A percentile compares a stretch with the other conserved stretches of the same genome.
phyloP scores from a whole-genome alignment of 768 basidiomycete genomes.

The Mrakia frigida region DNA sequence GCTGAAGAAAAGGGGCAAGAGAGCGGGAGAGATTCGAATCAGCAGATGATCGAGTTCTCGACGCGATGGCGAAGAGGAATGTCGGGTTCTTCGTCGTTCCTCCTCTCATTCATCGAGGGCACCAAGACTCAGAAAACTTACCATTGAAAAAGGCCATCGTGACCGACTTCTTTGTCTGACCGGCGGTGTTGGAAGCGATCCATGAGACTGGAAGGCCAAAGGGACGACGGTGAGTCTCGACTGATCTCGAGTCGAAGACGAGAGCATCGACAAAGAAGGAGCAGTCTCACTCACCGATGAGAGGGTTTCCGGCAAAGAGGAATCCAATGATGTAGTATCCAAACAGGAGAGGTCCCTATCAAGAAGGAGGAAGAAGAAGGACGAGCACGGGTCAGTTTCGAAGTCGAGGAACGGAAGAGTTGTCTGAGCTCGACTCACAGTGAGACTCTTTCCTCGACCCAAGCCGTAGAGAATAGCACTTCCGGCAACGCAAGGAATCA shows the following conservation, averaged over 20 bases:
- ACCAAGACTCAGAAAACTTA: background rate
- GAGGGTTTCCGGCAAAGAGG: background rate
- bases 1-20: conserved; percentile 45
- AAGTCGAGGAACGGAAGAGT: background rate
- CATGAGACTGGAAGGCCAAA: conserved; percentile 38
- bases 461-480: background rate
- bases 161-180: background rate
- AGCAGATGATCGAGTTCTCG: conserved; percentile 24
- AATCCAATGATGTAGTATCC: conserved; percentile 41
- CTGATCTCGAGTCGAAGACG: conserved; percentile 44
- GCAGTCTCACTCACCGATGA: background rate
- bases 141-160: background rate
- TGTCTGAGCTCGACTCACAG: background rate
- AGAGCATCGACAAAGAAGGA: background rate
- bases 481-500: conserved; percentile 33
- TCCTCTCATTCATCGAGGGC: too few species aligned
- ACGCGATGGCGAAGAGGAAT: background rate
- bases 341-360: conserved; percentile 46
- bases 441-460: background rate
- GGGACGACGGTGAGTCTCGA: conserved; percentile 35
- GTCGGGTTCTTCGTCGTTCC: too few species aligned
- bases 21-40: conserved; percentile 47
- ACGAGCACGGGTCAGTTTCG: background rate
- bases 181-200: conserved; percentile 27
- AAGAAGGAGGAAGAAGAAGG: background rate